phyloP scores from a whole-genome alignment of 768 basidiomycete genomes.

The Russula griseocarnosa region DNA sequence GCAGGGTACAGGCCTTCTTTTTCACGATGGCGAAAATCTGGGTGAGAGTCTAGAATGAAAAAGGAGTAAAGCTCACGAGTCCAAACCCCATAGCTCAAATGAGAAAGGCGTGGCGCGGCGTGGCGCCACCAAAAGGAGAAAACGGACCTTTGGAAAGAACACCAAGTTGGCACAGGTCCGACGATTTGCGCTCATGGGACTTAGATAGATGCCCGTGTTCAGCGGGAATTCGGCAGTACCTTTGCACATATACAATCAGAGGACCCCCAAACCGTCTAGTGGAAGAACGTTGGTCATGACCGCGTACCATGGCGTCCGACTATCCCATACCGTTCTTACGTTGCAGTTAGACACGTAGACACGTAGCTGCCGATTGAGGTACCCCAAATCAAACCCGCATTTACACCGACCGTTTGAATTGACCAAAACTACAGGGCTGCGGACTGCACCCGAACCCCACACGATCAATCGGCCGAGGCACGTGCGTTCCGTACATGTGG shows the following conservation, averaged over 20 bases:
- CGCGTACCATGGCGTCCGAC: neutral
- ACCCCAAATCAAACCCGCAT: neutral
- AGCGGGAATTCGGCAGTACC: neutral
- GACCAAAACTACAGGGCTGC: neutral
- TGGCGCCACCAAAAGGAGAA: constrained; percentile 18
- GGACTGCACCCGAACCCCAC: neutral
- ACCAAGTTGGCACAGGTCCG: constrained; percentile 6
- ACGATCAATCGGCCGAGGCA: neutral
- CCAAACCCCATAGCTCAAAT: constrained; percentile 9
- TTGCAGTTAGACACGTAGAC: neutral
- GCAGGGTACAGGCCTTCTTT: neutral
- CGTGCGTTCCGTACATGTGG: neutral
- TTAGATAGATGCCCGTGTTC: neutral
- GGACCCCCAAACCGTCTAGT: too few relatives aligned
- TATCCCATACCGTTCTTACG: too few relatives aligned
- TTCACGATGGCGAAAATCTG: neutral
- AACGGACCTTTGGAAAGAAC: constrained; percentile 15
- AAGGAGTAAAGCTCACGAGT: constrained; percentile 12
- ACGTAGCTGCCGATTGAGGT: too few relatives aligned
- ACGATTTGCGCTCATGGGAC: constrained; percentile 12
- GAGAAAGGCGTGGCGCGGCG: constrained; percentile 13
- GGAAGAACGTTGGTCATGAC: too few relatives aligned
- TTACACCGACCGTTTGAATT: neutral
- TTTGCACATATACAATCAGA: too few relatives aligned
- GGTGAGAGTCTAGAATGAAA: constrained; percentile 1